phyloP scores from a whole-genome alignment of 2,329 filamentous ascomycete genomes.

The Trichoderma guizhouense region DNA sequence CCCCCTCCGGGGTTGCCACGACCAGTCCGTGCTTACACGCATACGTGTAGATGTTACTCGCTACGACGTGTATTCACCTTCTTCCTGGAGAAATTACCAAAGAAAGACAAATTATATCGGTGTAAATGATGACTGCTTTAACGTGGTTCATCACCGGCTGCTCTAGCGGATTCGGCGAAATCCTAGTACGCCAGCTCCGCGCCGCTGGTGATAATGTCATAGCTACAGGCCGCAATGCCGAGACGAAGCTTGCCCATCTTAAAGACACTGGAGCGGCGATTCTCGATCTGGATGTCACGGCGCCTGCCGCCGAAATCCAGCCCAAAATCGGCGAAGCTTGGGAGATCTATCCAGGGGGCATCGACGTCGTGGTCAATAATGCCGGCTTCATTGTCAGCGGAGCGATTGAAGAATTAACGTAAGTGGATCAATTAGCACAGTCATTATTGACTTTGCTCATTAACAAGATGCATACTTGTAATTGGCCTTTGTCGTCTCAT shows the following conservation, averaged over 20 bases:
- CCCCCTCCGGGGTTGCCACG: not conserved
- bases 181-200: constrained; percentile 36
- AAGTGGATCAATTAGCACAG: not conserved
- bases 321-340: constrained; percentile 22
- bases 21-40: not conserved
- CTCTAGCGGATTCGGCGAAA: constrained; percentile 41
- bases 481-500: not conserved
- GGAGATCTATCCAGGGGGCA: constrained; percentile 25
- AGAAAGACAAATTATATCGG: not conserved
- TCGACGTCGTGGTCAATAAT: constrained; percentile 40
- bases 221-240: constrained; percentile 39
- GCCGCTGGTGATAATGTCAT: constrained; percentile 39
- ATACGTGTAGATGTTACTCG: not conserved
- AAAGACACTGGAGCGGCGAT: constrained; percentile 22
- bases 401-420: constrained; percentile 28
- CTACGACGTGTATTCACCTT: not conserved
- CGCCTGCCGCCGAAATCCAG: constrained; percentile 4
- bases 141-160: constrained; percentile 43
- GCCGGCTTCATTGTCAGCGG: constrained; percentile 33
- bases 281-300: constrained; percentile 23
- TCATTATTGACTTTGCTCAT: not conserved
- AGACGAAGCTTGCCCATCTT: constrained; percentile 35
- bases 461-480: not conserved
- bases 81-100: not conserved
- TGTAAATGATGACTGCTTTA: not conserved